A percentile compares a stretch with the other conserved stretches of the same genome.
Evolutionary conservation across 2,329 filamentous ascomycete species (phyloP).

Genomic region (Dryadomyces quercivorus): DNA sequence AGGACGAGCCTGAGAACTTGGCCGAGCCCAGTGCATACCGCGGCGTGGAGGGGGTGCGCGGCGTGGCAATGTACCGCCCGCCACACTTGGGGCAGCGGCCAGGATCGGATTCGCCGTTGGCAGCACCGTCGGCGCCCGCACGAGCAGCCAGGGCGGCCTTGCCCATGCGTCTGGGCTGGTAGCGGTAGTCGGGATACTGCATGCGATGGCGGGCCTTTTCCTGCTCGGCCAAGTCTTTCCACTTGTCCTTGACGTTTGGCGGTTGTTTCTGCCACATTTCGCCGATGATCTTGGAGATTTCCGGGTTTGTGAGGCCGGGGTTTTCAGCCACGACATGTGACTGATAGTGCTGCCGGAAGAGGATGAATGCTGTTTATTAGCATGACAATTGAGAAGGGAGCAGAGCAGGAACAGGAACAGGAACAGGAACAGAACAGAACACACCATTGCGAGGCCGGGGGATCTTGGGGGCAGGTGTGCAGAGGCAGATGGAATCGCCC

Average conservation of each 20-base stretch:
- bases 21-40: conserved; percentile 3
- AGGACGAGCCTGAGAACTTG: not conserved
- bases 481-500: conserved; percentile 40
- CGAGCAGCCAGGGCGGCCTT: conserved; percentile 15
- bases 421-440: conserved; percentile 15
- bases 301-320: conserved; percentile 85
- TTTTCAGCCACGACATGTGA: conserved; percentile 67
- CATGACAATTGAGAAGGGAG: not conserved
- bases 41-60: conserved; percentile 43
- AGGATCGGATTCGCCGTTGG: conserved; percentile 22
- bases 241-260: conserved; percentile 64
- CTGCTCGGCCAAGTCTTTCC: conserved; percentile 84
- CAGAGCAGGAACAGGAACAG: conserved; percentile 1
- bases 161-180: conserved; percentile 65
- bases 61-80: conserved; percentile 52
- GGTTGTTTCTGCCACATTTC: conserved; percentile 77
- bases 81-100: conserved; percentile 59
- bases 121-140: conserved; percentile 30
- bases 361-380: conserved; percentile 65
- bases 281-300: conserved; percentile 95
- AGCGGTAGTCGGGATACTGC: conserved; percentile 88
- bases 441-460: conserved; percentile 47
- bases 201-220: conserved; percentile 83
- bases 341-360: conserved; percentile 92
- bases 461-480: conserved; percentile 43